Base-by-base conservation (phyloP, 2,329 filamentous ascomycete genomes). In the Penicillium sp. region DNA sequence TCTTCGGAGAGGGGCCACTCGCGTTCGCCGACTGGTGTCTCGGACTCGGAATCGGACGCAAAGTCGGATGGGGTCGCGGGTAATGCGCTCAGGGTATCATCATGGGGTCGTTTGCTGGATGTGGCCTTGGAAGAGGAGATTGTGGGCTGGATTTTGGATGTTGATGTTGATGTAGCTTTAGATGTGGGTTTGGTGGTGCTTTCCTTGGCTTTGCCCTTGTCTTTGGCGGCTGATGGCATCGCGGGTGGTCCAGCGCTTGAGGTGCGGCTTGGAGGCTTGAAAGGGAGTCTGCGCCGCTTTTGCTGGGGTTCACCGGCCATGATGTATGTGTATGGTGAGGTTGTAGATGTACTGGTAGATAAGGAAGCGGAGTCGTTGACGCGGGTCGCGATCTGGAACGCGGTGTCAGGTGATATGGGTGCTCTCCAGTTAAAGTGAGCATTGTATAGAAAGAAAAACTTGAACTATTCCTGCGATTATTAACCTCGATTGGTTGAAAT, bases 191-290 rank as follows among this genome's bases (percentile, higher is more conserved):
- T 56, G 7, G 56, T 44, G 45, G 45, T 53, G 37, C 57, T 62
- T 44, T 59, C 57, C 49, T 61, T 68, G 37, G 49, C 48, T 33
- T 67, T 61, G 44, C 56, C 55, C 61, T 33, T 33, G 24, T 59
- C 53, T 57, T 66, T 66, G 29, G 65, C 55, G 19, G 58, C 46
- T 27, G 61, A 49, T 49, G 67, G 66, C 56, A 64, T 63, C 43
- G 60, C 58, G 21, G 67, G 68, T 57, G 65, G 64, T 10, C 59
- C 63, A 29, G 64, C 65, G 27, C 58, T 64, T 42, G 66, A 62
- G 24, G 70, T 65, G 47, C 70, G 69, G 49, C 77, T 72, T 3
- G 77, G 78, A 37, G 77, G 76, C 4, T 79, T 79, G 68, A 79
- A 79, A n/a, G 76, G 74, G 19, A 76, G 73, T 14, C 65, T 69